Evolutionary conservation across 192 early-diverging fungal genomes (phyloP).

Genomic region (Linnemannia exigua): DNA sequence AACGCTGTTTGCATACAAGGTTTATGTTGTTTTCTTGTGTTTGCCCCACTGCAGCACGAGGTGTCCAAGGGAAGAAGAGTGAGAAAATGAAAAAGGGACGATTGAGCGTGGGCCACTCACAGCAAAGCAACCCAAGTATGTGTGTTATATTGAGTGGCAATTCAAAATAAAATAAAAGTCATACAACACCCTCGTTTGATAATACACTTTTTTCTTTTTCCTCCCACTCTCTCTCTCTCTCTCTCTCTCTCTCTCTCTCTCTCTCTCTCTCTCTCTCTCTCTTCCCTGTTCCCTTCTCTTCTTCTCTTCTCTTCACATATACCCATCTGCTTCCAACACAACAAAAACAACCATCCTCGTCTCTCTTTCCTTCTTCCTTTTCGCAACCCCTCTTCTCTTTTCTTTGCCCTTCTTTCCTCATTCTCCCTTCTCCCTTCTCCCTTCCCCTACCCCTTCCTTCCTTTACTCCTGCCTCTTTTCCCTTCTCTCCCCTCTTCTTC

Average conservation of each 20-base stretch:
- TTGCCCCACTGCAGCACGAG: not conserved
- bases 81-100: not conserved
- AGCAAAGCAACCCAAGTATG: not conserved
- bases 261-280: not conserved
- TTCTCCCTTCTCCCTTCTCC: not conserved
- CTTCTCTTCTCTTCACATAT: not conserved
- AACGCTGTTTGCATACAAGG: constrained; percentile 8
- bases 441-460: not conserved
- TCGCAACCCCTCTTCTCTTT: not conserved
- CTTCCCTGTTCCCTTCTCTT: not conserved
- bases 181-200: constrained; percentile 4
- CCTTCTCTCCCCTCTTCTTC: not conserved
- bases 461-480: not conserved
- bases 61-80: not conserved
- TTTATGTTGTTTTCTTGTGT: not conserved
- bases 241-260: not conserved
- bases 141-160: not conserved
- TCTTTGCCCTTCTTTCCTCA: not conserved
- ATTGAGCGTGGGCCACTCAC: not conserved
- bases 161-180: not conserved
- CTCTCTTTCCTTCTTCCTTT: not conserved
- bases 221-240: not conserved
- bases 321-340: not conserved
- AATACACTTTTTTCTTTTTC: too few relatives aligned
- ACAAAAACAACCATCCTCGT: not conserved